phyloP scores from a whole-genome alignment of 1,284 basidiomycete genomes.

The Moesziomyces sp. region DNA sequence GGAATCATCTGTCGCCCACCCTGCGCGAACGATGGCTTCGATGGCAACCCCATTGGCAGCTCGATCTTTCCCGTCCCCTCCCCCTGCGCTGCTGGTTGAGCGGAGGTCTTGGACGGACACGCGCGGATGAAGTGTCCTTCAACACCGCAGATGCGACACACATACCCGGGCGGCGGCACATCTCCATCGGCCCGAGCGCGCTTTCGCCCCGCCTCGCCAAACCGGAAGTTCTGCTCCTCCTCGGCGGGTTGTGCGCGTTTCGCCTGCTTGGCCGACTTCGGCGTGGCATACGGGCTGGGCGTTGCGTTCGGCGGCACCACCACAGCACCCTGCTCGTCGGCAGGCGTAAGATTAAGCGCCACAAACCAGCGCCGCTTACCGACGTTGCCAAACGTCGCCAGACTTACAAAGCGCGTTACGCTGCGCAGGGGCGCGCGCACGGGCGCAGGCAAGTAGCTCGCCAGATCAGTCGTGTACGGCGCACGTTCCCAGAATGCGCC shows the following conservation, averaged over 20 bases:
- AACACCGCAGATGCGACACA: slow-evolving; percentile 48
- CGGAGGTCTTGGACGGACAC: slow-evolving; percentile 32
- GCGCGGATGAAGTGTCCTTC: slow-evolving; percentile 49
- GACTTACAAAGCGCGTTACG: slow-evolving; percentile 58
- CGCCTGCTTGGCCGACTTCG: not conserved
- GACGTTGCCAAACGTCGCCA: slow-evolving; percentile 59
- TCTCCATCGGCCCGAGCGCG: slow-evolving; percentile 13
- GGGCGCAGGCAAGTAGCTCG: slow-evolving; percentile 10
- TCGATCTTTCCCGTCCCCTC: slow-evolving; percentile 1
- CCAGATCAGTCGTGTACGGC: slow-evolving; percentile 54
- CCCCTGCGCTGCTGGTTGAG: not conserved
- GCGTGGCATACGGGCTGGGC: slow-evolving; percentile 30
- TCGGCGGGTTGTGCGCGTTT: slow-evolving; percentile 7
- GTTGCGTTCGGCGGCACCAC: slow-evolving; percentile 28
- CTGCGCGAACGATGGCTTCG: slow-evolving; percentile 21
- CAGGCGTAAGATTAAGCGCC: slow-evolving; percentile 55
- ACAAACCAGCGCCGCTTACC: slow-evolving; percentile 64
- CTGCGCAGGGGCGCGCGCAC: slow-evolving; percentile 2
- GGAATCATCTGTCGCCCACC: slow-evolving; percentile 31
- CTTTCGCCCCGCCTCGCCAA: slow-evolving; percentile 19
- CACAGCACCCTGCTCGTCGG: slow-evolving; percentile 7
- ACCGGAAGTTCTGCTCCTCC: slow-evolving; percentile 36
- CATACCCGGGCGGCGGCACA: slow-evolving; percentile 49
- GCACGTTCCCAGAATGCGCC: slow-evolving; percentile 64
- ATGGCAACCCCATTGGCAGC: slow-evolving; percentile 27